phyloP scores from a whole-genome alignment of 345 rosid genomes.

The Populus simonii region DNA sequence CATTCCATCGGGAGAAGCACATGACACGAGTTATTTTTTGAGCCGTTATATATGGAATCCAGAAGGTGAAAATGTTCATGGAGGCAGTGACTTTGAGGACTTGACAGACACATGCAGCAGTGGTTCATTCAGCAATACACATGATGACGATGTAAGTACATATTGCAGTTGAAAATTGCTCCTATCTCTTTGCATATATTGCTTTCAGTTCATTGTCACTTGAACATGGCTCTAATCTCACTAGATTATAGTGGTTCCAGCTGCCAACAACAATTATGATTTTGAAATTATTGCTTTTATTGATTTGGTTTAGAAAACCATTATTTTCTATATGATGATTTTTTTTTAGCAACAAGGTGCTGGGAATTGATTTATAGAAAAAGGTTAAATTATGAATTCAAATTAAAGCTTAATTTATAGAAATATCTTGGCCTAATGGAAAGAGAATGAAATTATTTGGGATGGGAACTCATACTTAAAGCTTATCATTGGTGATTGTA shows the following conservation, averaged over 20 bases:
- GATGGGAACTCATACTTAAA: background rate
- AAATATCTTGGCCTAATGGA: background rate
- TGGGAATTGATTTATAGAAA: background rate
- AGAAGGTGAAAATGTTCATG: slow-evolving; percentile 72
- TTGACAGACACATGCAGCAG: slow-evolving; percentile 73
- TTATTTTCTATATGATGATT: background rate
- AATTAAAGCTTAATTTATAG: too few species aligned
- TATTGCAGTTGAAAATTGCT: background rate
- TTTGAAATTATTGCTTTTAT: background rate
- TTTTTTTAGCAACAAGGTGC: background rate
- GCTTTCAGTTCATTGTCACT: background rate
- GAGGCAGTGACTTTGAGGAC: slow-evolving; percentile 82
- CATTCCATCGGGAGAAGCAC: slow-evolving; percentile 82
- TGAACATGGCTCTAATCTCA: background rate
- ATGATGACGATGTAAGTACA: slow-evolving; percentile 68
- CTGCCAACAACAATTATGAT: too few species aligned
- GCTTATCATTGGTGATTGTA: background rate
- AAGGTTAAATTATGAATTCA: background rate
- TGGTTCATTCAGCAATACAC: slow-evolving; percentile 61
- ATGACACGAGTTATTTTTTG: slow-evolving; percentile 89
- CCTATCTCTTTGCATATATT: background rate
- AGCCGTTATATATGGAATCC: slow-evolving; percentile 90
- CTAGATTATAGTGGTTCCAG: background rate
- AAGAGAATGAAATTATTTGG: background rate
- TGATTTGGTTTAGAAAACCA: background rate